phyloP scores from a whole-genome alignment of 2,329 filamentous ascomycete species.

The Neonectria hederae region DNA sequence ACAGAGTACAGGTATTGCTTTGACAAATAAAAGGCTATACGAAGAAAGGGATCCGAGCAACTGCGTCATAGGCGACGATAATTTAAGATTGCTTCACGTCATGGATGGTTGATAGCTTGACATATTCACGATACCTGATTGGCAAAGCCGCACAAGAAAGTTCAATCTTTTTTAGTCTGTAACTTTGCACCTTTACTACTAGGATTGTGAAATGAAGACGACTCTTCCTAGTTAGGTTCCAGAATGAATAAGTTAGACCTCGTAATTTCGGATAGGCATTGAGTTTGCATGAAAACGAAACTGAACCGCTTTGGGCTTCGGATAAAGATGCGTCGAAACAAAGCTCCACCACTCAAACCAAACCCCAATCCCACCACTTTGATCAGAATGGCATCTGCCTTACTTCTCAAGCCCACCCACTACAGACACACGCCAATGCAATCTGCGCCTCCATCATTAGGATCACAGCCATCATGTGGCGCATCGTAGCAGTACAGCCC shows the following conservation, averaged over 20 bases:
- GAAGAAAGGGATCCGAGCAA: too few relatives aligned
- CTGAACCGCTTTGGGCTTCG: not conserved
- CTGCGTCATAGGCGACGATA: not conserved
- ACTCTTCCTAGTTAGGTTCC: not conserved
- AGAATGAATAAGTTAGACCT: not conserved
- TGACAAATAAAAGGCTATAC: not conserved
- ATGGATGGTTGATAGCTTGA: not conserved
- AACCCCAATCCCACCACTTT: not conserved
- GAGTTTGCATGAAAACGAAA: not conserved
- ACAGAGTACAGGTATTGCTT: not conserved
- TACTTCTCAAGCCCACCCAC: not conserved
- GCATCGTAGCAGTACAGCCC: conserved; percentile 45
- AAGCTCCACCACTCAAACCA: not conserved
- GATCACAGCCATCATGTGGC: conserved; percentile 42
- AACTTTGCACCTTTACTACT: not conserved
- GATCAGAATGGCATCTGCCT: not conserved
- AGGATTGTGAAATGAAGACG: too few relatives aligned
- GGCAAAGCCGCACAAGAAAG: not conserved
- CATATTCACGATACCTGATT: not conserved
- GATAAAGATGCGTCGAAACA: too few relatives aligned
- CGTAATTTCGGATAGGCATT: not conserved
- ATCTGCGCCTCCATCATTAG: conserved; percentile 41
- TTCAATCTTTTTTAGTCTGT: not conserved
- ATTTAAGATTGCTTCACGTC: not conserved
- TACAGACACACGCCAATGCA: conserved; percentile 47